Conservation (phyloP, 78 protist species). For the Dictyostelium firmibasis region DNA sequence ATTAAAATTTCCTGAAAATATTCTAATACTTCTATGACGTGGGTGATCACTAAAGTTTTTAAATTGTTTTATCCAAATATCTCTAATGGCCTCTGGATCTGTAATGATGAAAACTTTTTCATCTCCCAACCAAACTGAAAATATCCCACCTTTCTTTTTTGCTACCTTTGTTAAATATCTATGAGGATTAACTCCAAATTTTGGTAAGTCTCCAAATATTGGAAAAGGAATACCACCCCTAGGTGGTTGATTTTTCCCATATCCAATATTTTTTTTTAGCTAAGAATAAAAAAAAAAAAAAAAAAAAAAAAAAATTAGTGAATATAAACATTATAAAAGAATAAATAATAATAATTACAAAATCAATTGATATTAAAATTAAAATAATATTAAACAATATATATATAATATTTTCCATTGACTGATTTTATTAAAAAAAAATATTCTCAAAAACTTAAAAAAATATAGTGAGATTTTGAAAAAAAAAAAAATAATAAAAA, state of each 20-base stretch:
- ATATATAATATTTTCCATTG: no score
- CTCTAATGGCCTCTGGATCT: neutral
- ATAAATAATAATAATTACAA: neutral
- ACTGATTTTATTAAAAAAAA: no score
- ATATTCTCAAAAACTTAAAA: no score
- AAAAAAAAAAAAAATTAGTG: neutral
- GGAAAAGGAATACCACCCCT: neutral
- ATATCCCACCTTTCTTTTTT: neutral
- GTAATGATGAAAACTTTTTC: neutral
- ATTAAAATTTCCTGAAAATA: neutral
- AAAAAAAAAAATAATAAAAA: no score
- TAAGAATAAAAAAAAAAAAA: neutral
- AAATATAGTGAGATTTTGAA: no score
- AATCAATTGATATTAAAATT: no score
- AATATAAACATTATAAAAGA: no score
- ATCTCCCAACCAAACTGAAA: constrained; percentile 44
- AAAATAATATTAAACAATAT: no score
- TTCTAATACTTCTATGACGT: neutral
- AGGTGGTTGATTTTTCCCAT: neutral
- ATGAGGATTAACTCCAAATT: neutral
- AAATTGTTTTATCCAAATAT: neutral
- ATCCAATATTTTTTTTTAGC: neutral
- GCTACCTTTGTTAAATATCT: neutral
- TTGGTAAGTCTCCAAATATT: neutral
- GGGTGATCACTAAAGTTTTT: neutral